These are phyloP conservation scores for Aaosphaeria arxii DNA, from an alignment of 2,329 filamentous ascomycete genomes.

Conservation along the genomic window DNA sequence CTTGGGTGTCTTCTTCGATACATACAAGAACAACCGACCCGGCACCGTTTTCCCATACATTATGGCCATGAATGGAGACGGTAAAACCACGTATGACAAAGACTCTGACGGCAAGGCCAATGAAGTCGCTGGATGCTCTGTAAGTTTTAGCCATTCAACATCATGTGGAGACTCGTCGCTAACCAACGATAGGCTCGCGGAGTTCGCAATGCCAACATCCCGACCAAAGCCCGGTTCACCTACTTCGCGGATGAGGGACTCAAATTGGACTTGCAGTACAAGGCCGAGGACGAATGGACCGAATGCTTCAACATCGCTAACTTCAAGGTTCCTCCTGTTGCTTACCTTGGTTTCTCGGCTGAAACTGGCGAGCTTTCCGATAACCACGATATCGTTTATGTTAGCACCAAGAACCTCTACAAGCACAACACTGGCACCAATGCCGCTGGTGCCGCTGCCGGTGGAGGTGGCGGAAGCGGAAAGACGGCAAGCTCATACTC, in stretches of 20 bases:
- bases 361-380: conserved; percentile 96
- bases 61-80: conserved; percentile 97
- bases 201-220: conserved; percentile 68
- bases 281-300: conserved; percentile 82
- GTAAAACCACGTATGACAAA: conserved; percentile 85
- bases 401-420: conserved; percentile 87
- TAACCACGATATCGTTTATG: conserved; percentile 92
- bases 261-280: conserved; percentile 91
- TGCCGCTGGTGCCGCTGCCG: conserved; percentile 9
- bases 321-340: conserved; percentile 71
- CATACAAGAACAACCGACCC: conserved; percentile 98
- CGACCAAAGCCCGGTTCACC: conserved; percentile 83
- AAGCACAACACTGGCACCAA: conserved; percentile 48
- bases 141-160: conserved; percentile 35
- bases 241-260: conserved; percentile 97
- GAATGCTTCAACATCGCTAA: conserved; percentile 74
- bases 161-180: conserved; percentile 4
- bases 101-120: conserved; percentile 89
- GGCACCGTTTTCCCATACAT: conserved; percentile 95
- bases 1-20: conserved; percentile 93
- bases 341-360: conserved; percentile 66
- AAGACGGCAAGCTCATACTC: conserved; percentile 19
- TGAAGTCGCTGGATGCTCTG: conserved; percentile 90
- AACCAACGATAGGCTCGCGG: conserved; percentile 63
- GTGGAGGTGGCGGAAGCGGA: conserved; percentile 22